These are phyloP conservation scores for Boletus sp. DNA, from an alignment of 1,284 basidiomycete genomes.

Conservation along the genomic window DNA sequence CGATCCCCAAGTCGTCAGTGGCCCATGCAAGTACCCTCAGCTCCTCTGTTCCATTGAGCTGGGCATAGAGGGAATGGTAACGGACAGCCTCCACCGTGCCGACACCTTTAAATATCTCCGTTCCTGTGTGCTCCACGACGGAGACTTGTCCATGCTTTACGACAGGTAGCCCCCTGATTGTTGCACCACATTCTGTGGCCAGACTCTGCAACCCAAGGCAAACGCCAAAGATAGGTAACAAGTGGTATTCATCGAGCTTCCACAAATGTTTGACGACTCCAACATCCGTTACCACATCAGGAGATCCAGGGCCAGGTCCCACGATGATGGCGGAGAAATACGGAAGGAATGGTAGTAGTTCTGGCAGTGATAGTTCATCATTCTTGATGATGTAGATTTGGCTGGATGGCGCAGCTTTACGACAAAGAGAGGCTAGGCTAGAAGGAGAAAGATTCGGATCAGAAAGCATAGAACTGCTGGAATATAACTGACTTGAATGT, in stretches of 20 bases:
- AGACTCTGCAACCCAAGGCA: conserved; percentile 95
- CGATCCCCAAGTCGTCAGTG: conserved; percentile 66
- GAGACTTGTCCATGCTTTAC: conserved; percentile 88
- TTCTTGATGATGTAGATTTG: conserved; percentile 74
- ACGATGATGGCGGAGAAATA: conserved; percentile 72
- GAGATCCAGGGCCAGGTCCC: conserved; percentile 85
- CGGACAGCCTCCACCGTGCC: conserved; percentile 74
- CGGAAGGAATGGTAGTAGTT: conserved; percentile 55
- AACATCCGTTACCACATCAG: conserved; percentile 61
- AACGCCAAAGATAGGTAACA: conserved; percentile 83
- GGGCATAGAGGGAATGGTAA: conserved; percentile 79
- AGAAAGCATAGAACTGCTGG: background rate
- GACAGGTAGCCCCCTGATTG: conserved; percentile 51
- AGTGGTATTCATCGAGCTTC: conserved; percentile 52
- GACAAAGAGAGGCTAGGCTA: conserved; percentile 69
- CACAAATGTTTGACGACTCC: conserved; percentile 71
- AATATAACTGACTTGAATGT: conserved; percentile 73
- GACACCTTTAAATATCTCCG: conserved; percentile 67
- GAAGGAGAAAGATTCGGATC: conserved; percentile 13
- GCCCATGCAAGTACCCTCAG: conserved; percentile 70
- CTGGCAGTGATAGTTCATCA: conserved; percentile 54
- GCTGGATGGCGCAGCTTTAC: conserved; percentile 59
- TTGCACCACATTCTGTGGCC: conserved; percentile 76
- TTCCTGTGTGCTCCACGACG: conserved; percentile 57
- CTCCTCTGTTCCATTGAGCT: conserved; percentile 46